These are phyloP conservation scores for Zoysia matrella DNA, from an alignment of 202 grass and related monocot genomes.

Conservation along the genomic window DNA sequence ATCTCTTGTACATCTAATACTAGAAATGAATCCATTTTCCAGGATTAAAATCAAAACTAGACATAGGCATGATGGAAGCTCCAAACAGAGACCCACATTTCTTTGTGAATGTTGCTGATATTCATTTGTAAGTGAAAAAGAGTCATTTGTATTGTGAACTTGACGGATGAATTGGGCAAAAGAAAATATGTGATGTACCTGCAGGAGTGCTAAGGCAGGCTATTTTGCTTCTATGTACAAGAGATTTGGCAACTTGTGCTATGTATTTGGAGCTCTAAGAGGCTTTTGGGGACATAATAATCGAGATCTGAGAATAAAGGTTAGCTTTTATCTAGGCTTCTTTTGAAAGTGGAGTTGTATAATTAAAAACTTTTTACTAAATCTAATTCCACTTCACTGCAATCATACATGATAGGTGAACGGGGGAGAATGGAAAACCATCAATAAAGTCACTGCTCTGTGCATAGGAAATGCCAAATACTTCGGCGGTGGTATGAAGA, in stretches of 20 bases:
- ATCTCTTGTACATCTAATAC: constrained; percentile 19
- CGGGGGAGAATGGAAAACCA: constrained; percentile 73
- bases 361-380: constrained; percentile 30
- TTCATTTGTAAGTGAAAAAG: constrained; percentile 83
- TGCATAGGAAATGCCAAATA: constrained; percentile 95
- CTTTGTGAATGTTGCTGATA: constrained; percentile 95
- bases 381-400: constrained; percentile 8
- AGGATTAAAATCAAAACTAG: constrained; percentile 89
- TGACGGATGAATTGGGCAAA: constrained; percentile 28
- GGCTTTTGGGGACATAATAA: constrained; percentile 84
- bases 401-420: constrained; percentile 66
- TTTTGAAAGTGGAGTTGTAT: constrained; percentile 37
- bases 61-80: constrained; percentile 75
- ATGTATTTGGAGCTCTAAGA: constrained; percentile 87
- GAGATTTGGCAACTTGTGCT: constrained; percentile 92
- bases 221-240: constrained; percentile 95
- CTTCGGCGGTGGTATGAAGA: constrained; percentile 95
- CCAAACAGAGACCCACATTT: constrained; percentile 68
- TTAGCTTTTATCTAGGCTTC: constrained; percentile 42
- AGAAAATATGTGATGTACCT: constrained; percentile 23
- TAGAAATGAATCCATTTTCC: constrained; percentile 40
- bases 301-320: constrained; percentile 85
- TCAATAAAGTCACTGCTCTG: constrained; percentile 76
- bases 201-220: constrained; percentile 94
- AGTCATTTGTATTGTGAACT: constrained; percentile 22